Evolutionary conservation across 306 rosid species (phyloP).

Genomic region (Begonia loranthoides): DNA sequence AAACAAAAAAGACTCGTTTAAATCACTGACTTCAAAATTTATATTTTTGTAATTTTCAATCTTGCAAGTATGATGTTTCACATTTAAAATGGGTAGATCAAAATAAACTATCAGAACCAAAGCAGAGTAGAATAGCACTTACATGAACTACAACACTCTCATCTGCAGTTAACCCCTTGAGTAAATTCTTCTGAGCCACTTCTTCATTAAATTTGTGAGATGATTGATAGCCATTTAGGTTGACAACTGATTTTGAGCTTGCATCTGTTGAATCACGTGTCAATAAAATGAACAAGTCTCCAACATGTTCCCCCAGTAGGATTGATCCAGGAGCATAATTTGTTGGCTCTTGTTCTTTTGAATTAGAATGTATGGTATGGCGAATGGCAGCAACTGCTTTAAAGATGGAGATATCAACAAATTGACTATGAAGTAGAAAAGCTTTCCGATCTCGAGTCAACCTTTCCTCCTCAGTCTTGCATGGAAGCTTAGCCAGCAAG

Average conservation of each 20-base stretch:
- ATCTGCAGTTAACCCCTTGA: constrained; percentile 87
- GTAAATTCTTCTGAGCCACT: constrained; percentile 42
- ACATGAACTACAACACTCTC: constrained; percentile 80
- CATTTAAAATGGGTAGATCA: no score
- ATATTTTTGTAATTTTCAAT: no score
- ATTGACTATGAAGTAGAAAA: constrained; percentile 70
- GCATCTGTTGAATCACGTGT: constrained; percentile 26
- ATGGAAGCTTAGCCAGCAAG: constrained; percentile 59
- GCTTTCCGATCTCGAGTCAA: constrained; percentile 83
- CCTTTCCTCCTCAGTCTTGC: constrained; percentile 94
- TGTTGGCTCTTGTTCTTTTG: constrained; percentile 8
- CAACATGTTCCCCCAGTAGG: constrained; percentile 32
- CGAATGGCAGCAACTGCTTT: constrained; percentile 66
- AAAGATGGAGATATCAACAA: constrained; percentile 63
- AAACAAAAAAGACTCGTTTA: no score
- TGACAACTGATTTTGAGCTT: constrained; percentile 16
- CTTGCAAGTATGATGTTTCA: no score
- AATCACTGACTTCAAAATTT: no score
- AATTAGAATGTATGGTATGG: constrained; percentile 26
- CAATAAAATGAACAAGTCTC: constrained; percentile 57
- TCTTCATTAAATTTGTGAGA: constrained; percentile 20
- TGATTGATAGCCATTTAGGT: constrained; percentile 11
- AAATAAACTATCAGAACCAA: neutral
- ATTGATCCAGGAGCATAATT: constrained; percentile 24
- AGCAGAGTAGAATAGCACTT: constrained; percentile 20